Conservation (phyloP, 2,329 filamentous ascomycete genomes). For the Plectosphaerella sp. region DNA sequence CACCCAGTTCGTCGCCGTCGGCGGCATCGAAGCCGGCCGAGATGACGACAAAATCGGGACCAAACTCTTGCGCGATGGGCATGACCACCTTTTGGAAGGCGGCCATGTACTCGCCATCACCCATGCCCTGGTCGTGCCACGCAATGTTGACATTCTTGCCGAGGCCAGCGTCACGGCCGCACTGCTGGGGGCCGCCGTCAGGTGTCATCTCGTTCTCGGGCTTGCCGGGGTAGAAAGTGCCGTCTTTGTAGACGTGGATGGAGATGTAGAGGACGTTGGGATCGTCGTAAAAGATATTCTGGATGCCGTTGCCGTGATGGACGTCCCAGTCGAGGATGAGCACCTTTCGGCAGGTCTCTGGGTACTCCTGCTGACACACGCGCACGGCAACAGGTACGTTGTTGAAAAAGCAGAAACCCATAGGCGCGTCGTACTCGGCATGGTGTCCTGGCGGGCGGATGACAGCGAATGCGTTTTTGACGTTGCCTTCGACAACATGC, state of each 20-base stretch:
- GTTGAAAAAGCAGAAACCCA: conserved; percentile 97
- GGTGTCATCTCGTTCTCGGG: conserved; percentile 53
- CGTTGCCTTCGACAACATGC: conserved; percentile 74
- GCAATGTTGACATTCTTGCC: conserved; percentile 65
- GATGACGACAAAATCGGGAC: conserved; percentile 91
- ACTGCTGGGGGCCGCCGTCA: conserved; percentile 58
- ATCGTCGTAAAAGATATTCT: conserved; percentile 93
- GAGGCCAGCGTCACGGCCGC: conserved; percentile 48
- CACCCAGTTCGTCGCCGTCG: conserved; percentile 85
- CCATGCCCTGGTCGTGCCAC: conserved; percentile 74
- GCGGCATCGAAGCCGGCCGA: conserved; percentile 96
- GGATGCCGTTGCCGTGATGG: conserved; percentile 83
- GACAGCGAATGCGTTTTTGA: conserved; percentile 94
- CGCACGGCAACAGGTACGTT: conserved; percentile 92
- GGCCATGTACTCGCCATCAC: conserved; percentile 93
- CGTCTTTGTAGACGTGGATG: conserved; percentile 80
- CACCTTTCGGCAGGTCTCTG: conserved; percentile 78
- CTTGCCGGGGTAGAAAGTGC: conserved; percentile 76
- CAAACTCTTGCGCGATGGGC: conserved; percentile 90
- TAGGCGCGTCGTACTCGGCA: conserved; percentile 77
- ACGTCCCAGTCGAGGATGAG: conserved; percentile 91
- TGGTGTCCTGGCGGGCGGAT: conserved; percentile 95
- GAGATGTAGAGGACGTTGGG: conserved; percentile 96
- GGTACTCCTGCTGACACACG: conserved; percentile 78
- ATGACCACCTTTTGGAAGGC: conserved; percentile 96